These are phyloP conservation scores for Cantharellus anzutake DNA, from an alignment of 768 basidiomycete genomes.

Conservation along the genomic window DNA sequence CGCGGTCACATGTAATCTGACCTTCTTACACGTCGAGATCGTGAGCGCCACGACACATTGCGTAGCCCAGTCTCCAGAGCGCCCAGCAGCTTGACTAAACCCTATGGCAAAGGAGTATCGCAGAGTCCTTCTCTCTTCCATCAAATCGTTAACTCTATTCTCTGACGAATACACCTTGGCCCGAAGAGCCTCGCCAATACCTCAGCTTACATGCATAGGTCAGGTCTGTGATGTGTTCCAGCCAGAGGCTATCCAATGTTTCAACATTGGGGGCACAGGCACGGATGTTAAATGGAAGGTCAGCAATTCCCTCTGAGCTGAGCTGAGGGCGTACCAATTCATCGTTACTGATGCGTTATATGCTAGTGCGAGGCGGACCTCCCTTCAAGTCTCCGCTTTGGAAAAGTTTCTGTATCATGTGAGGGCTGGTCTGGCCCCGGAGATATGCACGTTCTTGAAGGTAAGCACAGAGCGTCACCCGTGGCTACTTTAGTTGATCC, in stretches of 20 bases:
- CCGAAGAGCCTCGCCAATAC: conserved; percentile 45
- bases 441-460: conserved; percentile 72
- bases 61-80: too few species aligned
- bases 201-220: conserved; percentile 68
- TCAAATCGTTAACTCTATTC: conserved; percentile 65
- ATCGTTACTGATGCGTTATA: neutral
- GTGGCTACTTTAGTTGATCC: neutral
- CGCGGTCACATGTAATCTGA: too few species aligned
- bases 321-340: neutral
- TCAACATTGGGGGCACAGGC: conserved; percentile 57
- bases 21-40: too few species aligned
- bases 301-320: neutral
- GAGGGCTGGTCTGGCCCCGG: conserved; percentile 79
- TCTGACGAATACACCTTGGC: conserved; percentile 42
- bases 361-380: conserved; percentile 75
- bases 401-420: conserved; percentile 69
- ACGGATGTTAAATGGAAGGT: conserved; percentile 86
- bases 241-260: conserved; percentile 75
- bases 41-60: too few species aligned
- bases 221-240: conserved; percentile 55
- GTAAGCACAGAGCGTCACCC: conserved; percentile 19
- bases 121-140: conserved; percentile 41
- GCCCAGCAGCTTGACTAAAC: too few species aligned
- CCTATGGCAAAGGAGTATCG: too few species aligned
- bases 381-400: conserved; percentile 64